A percentile compares a stretch with the other conserved stretches of the same genome.
Evolutionary conservation across 345 rosid species (phyloP).

Genomic region (Salix brachista): DNA sequence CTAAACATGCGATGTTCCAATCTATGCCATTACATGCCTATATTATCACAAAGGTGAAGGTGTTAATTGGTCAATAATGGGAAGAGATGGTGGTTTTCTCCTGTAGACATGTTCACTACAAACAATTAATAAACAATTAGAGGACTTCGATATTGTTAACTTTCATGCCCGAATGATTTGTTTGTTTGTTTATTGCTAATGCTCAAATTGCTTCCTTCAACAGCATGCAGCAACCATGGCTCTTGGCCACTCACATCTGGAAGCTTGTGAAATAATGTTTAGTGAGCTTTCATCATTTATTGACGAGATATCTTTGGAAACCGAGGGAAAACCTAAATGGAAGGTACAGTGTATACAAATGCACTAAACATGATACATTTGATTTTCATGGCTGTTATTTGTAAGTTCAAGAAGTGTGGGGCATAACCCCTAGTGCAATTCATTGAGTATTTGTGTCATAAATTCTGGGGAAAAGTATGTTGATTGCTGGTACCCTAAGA

Average conservation of each 20-base stretch:
- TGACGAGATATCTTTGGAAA: constrained; percentile 88
- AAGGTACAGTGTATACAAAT: constrained; percentile 46
- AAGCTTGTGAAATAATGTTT: constrained; percentile 95
- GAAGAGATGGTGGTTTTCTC: not conserved
- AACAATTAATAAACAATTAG: not conserved
- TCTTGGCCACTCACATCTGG: constrained; percentile 95
- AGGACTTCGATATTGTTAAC: not conserved
- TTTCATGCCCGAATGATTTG: not conserved
- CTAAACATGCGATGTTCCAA: not conserved
- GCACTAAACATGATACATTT: not conserved
- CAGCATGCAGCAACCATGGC: constrained; percentile 98
- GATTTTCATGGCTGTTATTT: not conserved
- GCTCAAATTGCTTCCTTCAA: constrained; percentile 10
- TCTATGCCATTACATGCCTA: not conserved
- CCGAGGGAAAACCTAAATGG: constrained; percentile 95
- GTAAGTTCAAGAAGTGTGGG: not conserved
- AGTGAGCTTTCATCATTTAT: constrained; percentile 80
- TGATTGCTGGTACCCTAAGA: not conserved
- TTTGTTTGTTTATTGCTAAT: not conserved
- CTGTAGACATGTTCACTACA: too few relatives aligned
- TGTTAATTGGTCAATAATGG: not conserved
- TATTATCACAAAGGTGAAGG: not conserved
- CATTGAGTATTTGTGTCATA: not conserved
- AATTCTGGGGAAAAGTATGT: not conserved
- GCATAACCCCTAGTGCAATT: not conserved